These are phyloP conservation scores for Dothistroma pini DNA, from an alignment of 2,329 filamentous ascomycete species.

Conservation along the genomic window DNA sequence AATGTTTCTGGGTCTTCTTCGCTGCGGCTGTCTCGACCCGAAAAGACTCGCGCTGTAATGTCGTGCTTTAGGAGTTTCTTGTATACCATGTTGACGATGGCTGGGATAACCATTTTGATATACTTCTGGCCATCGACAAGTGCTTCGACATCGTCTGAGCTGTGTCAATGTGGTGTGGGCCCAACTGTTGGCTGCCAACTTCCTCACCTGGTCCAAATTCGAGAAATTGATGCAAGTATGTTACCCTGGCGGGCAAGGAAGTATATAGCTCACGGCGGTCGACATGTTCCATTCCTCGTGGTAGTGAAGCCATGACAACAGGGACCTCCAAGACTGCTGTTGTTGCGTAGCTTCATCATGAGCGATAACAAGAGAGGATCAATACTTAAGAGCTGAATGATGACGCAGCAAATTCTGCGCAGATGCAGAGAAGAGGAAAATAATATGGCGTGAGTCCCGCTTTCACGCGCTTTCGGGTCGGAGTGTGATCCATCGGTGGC, in stretches of 20 bases:
- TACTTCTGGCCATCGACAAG: constrained; percentile 68
- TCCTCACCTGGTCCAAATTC: constrained; percentile 54
- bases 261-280: constrained; percentile 69
- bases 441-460: constrained; percentile 5
- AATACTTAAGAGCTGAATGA: neutral
- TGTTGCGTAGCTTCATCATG: neutral
- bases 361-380: neutral
- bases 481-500: neutral
- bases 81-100: constrained; percentile 81
- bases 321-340: neutral
- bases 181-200: constrained; percentile 4
- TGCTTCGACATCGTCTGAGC: constrained; percentile 66
- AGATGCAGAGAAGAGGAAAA: neutral
- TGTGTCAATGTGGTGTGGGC: constrained; percentile 6
- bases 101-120: constrained; percentile 76
- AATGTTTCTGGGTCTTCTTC: constrained; percentile 64
- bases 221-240: constrained; percentile 71
- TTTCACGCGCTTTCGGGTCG: neutral
- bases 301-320: constrained; percentile 15
- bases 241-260: constrained; percentile 63
- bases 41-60: constrained; percentile 75
- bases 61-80: constrained; percentile 76
- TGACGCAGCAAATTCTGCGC: neutral
- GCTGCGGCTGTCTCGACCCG: constrained; percentile 57
- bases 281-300: constrained; percentile 52